A percentile compares a stretch with the other conserved stretches of the same genome.
These are phyloP conservation scores for Colletotrichum nymphaeae DNA, from an alignment of 2,329 filamentous ascomycete genomes.

Conservation along the genomic window DNA sequence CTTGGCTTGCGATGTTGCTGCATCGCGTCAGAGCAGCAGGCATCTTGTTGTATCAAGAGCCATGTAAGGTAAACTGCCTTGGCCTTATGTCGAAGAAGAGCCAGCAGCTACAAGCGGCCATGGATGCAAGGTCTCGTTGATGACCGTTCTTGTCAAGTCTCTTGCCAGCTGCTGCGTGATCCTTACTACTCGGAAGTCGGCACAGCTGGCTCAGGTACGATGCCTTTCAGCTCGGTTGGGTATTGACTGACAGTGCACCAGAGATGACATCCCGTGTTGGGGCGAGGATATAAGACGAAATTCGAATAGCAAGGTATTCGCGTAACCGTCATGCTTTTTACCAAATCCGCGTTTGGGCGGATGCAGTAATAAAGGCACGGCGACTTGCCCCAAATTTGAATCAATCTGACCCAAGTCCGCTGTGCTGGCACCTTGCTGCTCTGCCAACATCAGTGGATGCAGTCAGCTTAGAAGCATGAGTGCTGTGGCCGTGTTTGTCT, in stretches of 20 bases:
- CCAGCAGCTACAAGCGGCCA: not conserved
- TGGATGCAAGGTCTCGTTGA: not conserved
- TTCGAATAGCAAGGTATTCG: not conserved
- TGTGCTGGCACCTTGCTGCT: not conserved
- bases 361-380: not conserved
- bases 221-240: not conserved
- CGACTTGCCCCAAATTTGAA: not conserved
- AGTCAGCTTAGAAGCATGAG: not conserved
- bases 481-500: not conserved
- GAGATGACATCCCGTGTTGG: conserved; percentile 13
- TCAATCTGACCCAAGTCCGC: too few species aligned
- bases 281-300: conserved; percentile 20
- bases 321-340: not conserved
- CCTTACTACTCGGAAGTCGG: conserved; percentile 9
- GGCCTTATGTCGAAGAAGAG: not conserved
- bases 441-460: not conserved
- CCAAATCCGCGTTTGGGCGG: not conserved
- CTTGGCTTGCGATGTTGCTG: not conserved
- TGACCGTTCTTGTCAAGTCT: not conserved
- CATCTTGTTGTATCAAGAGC: not conserved
- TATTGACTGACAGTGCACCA: conserved; percentile 12
- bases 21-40: not conserved
- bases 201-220: conserved; percentile 9
- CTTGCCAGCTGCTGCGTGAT: not conserved
- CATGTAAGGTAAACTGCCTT: not conserved